Evolutionary conservation across 768 basidiomycete species (phyloP).

Genomic region (Trametes cinnabarina): DNA sequence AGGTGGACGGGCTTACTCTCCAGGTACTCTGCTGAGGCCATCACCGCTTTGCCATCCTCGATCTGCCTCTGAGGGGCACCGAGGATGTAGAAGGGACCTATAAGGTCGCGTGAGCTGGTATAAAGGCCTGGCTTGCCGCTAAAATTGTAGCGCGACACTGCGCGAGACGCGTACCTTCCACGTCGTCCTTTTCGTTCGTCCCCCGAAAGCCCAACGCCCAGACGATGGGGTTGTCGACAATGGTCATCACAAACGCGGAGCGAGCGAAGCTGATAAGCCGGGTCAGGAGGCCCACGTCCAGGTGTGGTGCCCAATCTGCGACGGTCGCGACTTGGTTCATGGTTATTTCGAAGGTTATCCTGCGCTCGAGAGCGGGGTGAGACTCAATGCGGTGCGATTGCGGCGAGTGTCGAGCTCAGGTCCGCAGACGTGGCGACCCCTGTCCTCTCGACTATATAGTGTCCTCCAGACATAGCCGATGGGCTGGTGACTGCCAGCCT

Average conservation of each 20-base stretch:
- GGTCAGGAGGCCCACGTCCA: slow-evolving; percentile 7
- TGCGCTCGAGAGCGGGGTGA: too few relatives aligned
- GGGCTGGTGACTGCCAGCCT: too few relatives aligned
- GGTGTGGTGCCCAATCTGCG: slow-evolving; percentile 13
- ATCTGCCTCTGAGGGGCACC: slow-evolving; percentile 23
- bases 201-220: slow-evolving; percentile 9
- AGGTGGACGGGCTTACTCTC: slow-evolving; percentile 15
- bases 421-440: too few relatives aligned
- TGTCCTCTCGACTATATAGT: too few relatives aligned
- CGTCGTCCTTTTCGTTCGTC: slow-evolving; percentile 11
- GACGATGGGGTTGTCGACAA: slow-evolving; percentile 10
- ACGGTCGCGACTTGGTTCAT: slow-evolving; percentile 11
- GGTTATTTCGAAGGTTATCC: too few relatives aligned
- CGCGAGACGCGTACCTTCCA: slow-evolving; percentile 14
- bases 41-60: slow-evolving; percentile 27
- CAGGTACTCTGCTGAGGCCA: slow-evolving; percentile 18
- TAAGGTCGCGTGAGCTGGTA: neutral
- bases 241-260: neutral
- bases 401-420: too few relatives aligned
- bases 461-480: too few relatives aligned
- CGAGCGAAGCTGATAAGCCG: slow-evolving; percentile 4
- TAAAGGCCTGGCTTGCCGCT: too few relatives aligned
- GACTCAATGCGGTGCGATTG: too few relatives aligned
- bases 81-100: slow-evolving; percentile 27
- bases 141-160: too few relatives aligned